Base-by-base conservation (phyloP, 106 monocot species). In the Gastrodia elata region DNA sequence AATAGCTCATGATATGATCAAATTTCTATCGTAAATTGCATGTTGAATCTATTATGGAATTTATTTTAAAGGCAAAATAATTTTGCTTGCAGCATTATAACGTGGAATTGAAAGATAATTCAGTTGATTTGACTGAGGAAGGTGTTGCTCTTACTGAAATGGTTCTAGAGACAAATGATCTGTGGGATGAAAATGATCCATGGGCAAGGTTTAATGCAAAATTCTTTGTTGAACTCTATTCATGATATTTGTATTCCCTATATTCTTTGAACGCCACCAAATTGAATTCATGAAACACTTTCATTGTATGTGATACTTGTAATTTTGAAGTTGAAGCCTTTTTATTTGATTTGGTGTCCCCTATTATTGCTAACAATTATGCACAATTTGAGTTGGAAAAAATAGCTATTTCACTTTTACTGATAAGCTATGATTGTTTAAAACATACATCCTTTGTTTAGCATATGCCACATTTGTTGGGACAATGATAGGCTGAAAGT, bases 131-230 rank as follows among this genome's bases (percentile, higher is more conserved):
- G 75, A 98, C 80, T 24, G 98, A 98, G 71, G 91, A 98, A 72
- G 98, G 98, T 55, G 91, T 98, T 84, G 75, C 88, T 75, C 78
- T 88, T 75, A 83, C 93, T 69, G 98, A 98, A 75, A 90, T 93
- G 88, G 81, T 85, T 79, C 86, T 98, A 49, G 90, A 91, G 75
- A 93, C 98, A 68, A 77, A 89, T 77, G 98, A 98, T 78, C 75
- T 98, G 20, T 98, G 98, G 98, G 98, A 98, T 88, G 98, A 98
- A 85, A 98, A 91, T 83, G 98, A 93, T 82, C 98, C 93, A 80
- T 98, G 98, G 98, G 98, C 98, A 33, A 91, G 98, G 98, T 98
- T 38, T 34, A n/a, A 39, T 25, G 5, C 20, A 27, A 39, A n/a
- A 25, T 24, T 69, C 26, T 69, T 69, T 8, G 25, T 11, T 39